Evolutionary conservation across 768 basidiomycete genomes (phyloP), one percentile per base, ranked within the genome.

Genomic region (Panaeolus papilionaceus): DNA sequence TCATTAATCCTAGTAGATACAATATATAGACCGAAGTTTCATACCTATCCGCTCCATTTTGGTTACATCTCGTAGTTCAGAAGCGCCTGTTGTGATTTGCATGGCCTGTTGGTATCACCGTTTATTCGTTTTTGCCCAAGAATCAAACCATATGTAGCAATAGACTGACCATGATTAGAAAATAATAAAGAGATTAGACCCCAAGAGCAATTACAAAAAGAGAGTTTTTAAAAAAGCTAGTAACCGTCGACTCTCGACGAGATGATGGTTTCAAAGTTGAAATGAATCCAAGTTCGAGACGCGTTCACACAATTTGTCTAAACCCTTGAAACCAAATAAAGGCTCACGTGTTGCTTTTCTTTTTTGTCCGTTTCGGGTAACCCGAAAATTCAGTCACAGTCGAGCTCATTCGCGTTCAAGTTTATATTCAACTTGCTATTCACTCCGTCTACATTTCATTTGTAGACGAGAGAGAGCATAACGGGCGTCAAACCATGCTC

Each of bases 11-110:
- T 44, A 16, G 42, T 26, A 0, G 14, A 37, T 11, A 3, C 23
- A 47, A 26, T n/a, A 16, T 33, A 0, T 9, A 61, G 23, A 26
- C 39, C 42, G 47, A 39, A 37, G 62, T 63, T 33, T 49, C 81
- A 45, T 64, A 92, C 93, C 93, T 78, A 95, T 95, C 68, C 94
- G 92, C 87, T 95, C 94, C 89, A 95, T 94, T 85, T 93, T 94
- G 65, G 93, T 94, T 67, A 94, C 91, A 73, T 95, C 94, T 68
- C 93, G 86, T 67, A 95, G 79, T 77, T 94, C 92, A 47, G 91
- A 88, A 61, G 90, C 89, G 45, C 90, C 91, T 70, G 92, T 90
- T 0, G 89, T 80, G 72, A 95, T 95, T 76, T 92, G 88, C 76
- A 91, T 85, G 12, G 90, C 87, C 89, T 79, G 64, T 40, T 54